Percentiles rank a stretch among this genome's conserved stretches.
Conservation (phyloP, 495 filamentous ascomycete genomes). For the Neurospora tetraspora region DNA sequence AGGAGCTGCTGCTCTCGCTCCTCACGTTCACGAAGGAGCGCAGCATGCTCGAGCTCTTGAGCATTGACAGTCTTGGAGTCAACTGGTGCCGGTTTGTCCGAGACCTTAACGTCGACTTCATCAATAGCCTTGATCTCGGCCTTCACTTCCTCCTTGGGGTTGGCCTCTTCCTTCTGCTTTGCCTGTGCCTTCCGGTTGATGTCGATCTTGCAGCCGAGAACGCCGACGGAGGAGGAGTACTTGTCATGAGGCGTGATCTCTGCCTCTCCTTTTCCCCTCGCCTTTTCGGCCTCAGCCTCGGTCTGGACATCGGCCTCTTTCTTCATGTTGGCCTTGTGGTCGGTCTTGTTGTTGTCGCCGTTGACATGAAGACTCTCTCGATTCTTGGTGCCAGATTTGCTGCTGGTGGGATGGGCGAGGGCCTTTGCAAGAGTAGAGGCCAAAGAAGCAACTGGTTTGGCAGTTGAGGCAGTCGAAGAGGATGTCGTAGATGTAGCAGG, state of each 20-base stretch:
- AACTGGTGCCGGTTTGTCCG: neutral
- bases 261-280: too few species aligned
- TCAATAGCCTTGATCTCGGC: neutral
- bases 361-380: conserved; percentile 67
- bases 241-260: conserved; percentile 30
- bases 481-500: neutral
- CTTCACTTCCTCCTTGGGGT: neutral
- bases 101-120: neutral
- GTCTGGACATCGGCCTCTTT: neutral
- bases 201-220: conserved; percentile 36
- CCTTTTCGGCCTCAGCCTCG: neutral
- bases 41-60: neutral
- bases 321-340: conserved; percentile 47
- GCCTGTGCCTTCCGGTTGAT: conserved; percentile 17
- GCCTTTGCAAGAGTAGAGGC: conserved; percentile 4
- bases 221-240: conserved; percentile 32
- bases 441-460: neutral
- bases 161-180: neutral
- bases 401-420: conserved; percentile 81
- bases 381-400: conserved; percentile 70
- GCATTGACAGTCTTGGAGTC: neutral
- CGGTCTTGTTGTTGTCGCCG: conserved; percentile 47
- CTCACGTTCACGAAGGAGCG: neutral
- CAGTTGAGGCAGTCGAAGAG: neutral
- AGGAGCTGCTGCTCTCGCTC: neutral